Percentiles rank a stretch among this genome's conserved stretches.
Conservation (phyloP, 805 yeast species). For the Cyberlindnera galapagoensis region DNA sequence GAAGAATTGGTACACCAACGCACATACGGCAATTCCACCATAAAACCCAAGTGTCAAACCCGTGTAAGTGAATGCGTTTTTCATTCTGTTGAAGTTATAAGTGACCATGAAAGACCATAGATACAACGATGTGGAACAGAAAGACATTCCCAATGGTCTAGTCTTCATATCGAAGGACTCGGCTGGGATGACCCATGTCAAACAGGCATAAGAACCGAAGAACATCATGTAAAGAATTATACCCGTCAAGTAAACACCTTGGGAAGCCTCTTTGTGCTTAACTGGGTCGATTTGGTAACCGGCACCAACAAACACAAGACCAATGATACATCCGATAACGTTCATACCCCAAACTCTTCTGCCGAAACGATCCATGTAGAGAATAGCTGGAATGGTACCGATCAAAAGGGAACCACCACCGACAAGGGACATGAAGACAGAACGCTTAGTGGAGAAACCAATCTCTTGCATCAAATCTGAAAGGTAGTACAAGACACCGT, state of each 20-base stretch:
- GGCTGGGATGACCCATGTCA: slow-evolving; percentile 66
- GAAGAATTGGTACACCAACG: slow-evolving; percentile 44
- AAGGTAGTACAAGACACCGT: slow-evolving; percentile 61
- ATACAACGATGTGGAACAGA: slow-evolving; percentile 48
- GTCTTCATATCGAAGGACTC: slow-evolving; percentile 55
- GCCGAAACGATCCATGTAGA: slow-evolving; percentile 52
- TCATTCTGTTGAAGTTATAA: slow-evolving; percentile 55
- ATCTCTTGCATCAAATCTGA: slow-evolving; percentile 48
- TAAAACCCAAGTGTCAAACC: slow-evolving; percentile 62
- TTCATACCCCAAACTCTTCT: slow-evolving; percentile 56
- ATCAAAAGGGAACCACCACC: slow-evolving; percentile 59
- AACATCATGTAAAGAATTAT: slow-evolving; percentile 57
- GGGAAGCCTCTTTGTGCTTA: slow-evolving; percentile 39
- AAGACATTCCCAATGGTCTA: slow-evolving; percentile 61
- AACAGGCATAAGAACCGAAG: slow-evolving; percentile 60
- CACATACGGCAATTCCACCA: slow-evolving; percentile 59
- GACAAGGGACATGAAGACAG: slow-evolving; percentile 62
- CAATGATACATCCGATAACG: slow-evolving; percentile 51
- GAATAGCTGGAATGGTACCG: slow-evolving; percentile 62
- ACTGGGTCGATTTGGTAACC: slow-evolving; percentile 40
- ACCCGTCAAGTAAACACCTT: slow-evolving; percentile 58
- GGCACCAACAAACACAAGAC: slow-evolving; percentile 52
- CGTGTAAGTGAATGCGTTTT: slow-evolving; percentile 48
- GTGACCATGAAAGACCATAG: slow-evolving; percentile 60
- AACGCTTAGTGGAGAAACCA: slow-evolving; percentile 44